phyloP scores from a whole-genome alignment of 1,284 basidiomycete species.

The Peniophora sp. region DNA sequence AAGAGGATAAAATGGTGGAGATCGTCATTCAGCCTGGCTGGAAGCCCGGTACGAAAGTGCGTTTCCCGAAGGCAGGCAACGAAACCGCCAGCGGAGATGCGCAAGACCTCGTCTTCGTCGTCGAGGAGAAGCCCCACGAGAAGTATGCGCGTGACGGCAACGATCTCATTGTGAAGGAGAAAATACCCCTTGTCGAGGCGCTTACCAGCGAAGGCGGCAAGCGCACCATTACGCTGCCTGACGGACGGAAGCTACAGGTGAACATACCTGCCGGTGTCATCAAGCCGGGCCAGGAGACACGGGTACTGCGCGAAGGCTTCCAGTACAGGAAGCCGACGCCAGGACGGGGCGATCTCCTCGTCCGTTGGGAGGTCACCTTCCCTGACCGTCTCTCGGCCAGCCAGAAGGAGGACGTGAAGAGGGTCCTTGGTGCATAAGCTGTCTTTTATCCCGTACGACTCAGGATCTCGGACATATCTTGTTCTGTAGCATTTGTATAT shows the following conservation, averaged over 20 bases:
- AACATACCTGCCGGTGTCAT: conserved; percentile 63
- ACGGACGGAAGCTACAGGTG: conserved; percentile 72
- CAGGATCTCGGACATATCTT: neutral
- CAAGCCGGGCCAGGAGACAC: conserved; percentile 72
- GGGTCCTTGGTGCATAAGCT: conserved; percentile 38
- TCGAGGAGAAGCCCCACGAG: conserved; percentile 85
- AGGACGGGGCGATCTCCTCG: conserved; percentile 77
- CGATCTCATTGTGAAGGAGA: conserved; percentile 59
- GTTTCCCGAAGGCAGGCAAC: conserved; percentile 83
- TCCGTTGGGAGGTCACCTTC: conserved; percentile 83
- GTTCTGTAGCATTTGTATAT: neutral
- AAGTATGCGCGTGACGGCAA: conserved; percentile 75
- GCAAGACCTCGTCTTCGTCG: conserved; percentile 84
- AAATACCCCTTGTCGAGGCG: conserved; percentile 79
- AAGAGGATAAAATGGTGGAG: conserved; percentile 89
- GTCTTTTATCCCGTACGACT: neutral
- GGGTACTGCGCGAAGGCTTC: conserved; percentile 80
- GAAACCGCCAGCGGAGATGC: conserved; percentile 69
- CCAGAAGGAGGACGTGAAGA: conserved; percentile 77
- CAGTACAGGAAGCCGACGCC: conserved; percentile 73
- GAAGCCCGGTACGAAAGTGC: conserved; percentile 88
- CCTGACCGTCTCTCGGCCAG: conserved; percentile 63
- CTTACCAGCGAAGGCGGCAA: conserved; percentile 48
- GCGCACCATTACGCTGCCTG: conserved; percentile 61
- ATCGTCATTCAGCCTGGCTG: conserved; percentile 83